Percentiles rank a stretch among this genome's conserved stretches.
phyloP scores from a whole-genome alignment of 805 yeast species.

The Candida krabiensis region DNA sequence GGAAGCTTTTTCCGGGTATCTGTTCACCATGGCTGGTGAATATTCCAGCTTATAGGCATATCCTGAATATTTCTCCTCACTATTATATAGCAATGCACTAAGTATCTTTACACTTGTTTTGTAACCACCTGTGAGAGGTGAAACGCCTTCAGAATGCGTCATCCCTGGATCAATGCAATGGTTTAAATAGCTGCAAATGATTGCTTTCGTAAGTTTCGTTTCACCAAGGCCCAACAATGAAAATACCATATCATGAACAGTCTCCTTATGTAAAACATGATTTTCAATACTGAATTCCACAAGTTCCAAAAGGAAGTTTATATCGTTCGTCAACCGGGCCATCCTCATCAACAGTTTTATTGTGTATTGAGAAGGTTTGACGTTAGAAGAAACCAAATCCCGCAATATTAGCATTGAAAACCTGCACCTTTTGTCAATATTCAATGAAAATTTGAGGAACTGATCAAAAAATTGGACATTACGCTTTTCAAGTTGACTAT shows the following conservation, averaged over 20 bases:
- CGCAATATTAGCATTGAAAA: conserved; percentile 2
- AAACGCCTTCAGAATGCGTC: neutral
- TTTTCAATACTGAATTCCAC: conserved; percentile 7
- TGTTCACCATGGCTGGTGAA: neutral
- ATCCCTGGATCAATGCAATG: conserved; percentile 3
- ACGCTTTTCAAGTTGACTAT: conserved; percentile 85
- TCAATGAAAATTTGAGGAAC: conserved; percentile 7
- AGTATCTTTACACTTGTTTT: neutral
- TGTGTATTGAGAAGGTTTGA: conserved; percentile 6
- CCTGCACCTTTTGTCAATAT: neutral
- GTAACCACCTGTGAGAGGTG: neutral
- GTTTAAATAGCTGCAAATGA: conserved; percentile 1
- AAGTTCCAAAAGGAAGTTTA: conserved; percentile 8
- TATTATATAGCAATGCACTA: neutral
- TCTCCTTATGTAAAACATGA: conserved; percentile 4
- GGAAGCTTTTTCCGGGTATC: no score
- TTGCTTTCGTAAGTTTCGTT: conserved; percentile 2
- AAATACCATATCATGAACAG: conserved; percentile 1
- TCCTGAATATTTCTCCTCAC: neutral
- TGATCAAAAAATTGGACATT: conserved; percentile 38
- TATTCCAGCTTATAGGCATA: neutral
- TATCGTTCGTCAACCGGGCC: conserved; percentile 4
- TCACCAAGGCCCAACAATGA: conserved; percentile 3
- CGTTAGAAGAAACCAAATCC: conserved; percentile 3
- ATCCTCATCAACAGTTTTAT: conserved; percentile 4